These are phyloP conservation scores for Nannochloropsis salina DNA, from an alignment of 108 stramenopile species.

Conservation along the genomic window DNA sequence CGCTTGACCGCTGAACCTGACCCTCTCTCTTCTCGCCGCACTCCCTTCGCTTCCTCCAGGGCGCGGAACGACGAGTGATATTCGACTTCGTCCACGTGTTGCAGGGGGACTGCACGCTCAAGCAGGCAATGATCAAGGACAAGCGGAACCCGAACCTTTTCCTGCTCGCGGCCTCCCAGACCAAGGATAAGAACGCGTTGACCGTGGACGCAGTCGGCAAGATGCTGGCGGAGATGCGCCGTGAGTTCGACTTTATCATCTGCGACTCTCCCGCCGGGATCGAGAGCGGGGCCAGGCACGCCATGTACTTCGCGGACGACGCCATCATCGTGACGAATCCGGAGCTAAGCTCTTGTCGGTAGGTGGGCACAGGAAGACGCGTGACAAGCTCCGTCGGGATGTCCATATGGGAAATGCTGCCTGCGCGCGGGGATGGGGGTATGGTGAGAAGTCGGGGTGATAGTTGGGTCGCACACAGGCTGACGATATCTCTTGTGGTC, in stretches of 20 bases:
- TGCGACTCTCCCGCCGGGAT: conserved; percentile 64
- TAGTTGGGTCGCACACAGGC: neutral
- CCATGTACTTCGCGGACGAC: conserved; percentile 67
- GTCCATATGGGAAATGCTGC: neutral
- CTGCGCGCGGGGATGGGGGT: neutral
- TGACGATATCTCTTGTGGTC: neutral
- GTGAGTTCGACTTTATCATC: conserved; percentile 60
- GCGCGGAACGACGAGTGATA: conserved; percentile 61
- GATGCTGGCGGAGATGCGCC: conserved; percentile 50
- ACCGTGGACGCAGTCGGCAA: conserved; percentile 61
- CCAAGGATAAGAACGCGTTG: conserved; percentile 61
- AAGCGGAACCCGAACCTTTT: conserved; percentile 49
- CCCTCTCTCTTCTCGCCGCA: neutral
- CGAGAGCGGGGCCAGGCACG: conserved; percentile 62
- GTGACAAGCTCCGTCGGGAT: no score
- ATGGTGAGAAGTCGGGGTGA: neutral
- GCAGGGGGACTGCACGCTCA: conserved; percentile 56
- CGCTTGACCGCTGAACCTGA: neutral
- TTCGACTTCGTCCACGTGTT: conserved; percentile 66
- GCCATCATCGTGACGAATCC: conserved; percentile 66
- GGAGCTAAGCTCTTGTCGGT: conserved; percentile 57
- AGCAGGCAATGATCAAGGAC: conserved; percentile 61
- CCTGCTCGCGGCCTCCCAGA: conserved; percentile 65
- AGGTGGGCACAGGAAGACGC: neutral
- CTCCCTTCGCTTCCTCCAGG: neutral